A percentile compares a stretch with the other conserved stretches of the same genome.
These are phyloP conservation scores for Schizophyllum amplum DNA, from an alignment of 1,284 basidiomycete genomes.

Conservation along the genomic window DNA sequence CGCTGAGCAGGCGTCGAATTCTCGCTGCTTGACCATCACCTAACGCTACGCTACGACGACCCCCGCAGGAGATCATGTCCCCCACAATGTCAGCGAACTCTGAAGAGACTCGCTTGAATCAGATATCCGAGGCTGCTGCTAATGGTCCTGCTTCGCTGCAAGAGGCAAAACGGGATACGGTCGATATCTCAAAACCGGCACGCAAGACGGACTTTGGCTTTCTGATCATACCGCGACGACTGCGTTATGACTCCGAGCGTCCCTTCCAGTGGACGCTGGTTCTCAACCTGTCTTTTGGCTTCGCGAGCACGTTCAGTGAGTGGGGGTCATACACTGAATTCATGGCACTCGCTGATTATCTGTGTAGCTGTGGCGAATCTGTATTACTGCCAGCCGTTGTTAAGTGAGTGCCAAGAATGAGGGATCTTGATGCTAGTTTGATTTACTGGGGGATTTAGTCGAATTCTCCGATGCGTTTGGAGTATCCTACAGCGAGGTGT, in stretches of 20 bases:
- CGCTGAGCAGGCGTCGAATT: no score
- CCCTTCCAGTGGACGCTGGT: constrained; percentile 54
- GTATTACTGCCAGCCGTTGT: constrained; percentile 67
- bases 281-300: constrained; percentile 58
- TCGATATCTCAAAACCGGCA: no score
- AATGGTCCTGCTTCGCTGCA: no score
- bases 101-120: no score
- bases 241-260: constrained; percentile 51
- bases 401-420: constrained; percentile 35
- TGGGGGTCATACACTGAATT: neutral
- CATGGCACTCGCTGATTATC: neutral
- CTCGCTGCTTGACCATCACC: no score
- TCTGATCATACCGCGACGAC: constrained; percentile 54
- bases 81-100: no score
- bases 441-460: constrained; percentile 27
- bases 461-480: constrained; percentile 45
- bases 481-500: constrained; percentile 50
- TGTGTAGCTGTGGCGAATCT: constrained; percentile 48
- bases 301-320: constrained; percentile 57
- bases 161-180: no score
- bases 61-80: no score
- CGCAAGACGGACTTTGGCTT: constrained; percentile 46
- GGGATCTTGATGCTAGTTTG: constrained; percentile 1
- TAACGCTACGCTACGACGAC: no score
- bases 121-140: no score